Percentiles rank a stretch among this genome's conserved stretches.
These are phyloP conservation scores for Globisporangium sylvaticum DNA, from an alignment of 352 stramenopile genomes.

Conservation along the genomic window DNA sequence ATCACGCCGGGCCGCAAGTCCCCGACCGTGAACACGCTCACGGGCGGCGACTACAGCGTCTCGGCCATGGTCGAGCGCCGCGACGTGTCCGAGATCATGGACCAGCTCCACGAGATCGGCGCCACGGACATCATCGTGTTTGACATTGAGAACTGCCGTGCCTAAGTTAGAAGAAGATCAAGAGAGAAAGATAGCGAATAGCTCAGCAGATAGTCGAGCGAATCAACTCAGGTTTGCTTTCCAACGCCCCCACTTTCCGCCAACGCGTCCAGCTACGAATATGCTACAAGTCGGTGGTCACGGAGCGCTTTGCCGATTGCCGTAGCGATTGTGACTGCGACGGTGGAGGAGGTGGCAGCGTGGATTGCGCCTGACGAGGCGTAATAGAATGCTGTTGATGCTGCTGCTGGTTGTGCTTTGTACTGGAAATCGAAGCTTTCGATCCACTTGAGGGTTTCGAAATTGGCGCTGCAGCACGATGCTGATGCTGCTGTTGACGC, in stretches of 20 bases:
- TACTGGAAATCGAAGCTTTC: background rate
- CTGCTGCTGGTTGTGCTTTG: background rate
- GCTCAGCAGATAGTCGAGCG: background rate
- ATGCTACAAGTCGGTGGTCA: conserved; percentile 15
- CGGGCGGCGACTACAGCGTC: conserved; percentile 84
- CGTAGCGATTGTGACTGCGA: background rate
- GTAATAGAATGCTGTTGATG: background rate
- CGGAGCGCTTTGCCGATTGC: conserved; percentile 3
- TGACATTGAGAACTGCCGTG: conserved; percentile 93
- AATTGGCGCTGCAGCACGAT: background rate
- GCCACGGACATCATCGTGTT: conserved; percentile 97
- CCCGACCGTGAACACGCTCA: conserved; percentile 91
- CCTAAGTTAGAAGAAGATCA: conserved; percentile 31
- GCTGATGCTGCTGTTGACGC: background rate
- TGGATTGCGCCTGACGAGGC: background rate
- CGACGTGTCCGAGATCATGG: conserved; percentile 93
- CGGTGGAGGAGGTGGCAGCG: conserved; percentile 2
- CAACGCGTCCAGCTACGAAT: background rate
- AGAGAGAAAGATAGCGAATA: conserved; percentile 7
- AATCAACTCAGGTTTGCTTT: background rate
- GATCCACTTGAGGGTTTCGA: background rate
- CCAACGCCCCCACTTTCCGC: background rate
- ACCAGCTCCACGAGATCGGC: conserved; percentile 93
- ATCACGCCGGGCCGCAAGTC: conserved; percentile 94
- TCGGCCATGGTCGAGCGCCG: conserved; percentile 91